Evolutionary conservation across 768 basidiomycete genomes (phyloP).

Genomic region (Fomitopsis pulvina): DNA sequence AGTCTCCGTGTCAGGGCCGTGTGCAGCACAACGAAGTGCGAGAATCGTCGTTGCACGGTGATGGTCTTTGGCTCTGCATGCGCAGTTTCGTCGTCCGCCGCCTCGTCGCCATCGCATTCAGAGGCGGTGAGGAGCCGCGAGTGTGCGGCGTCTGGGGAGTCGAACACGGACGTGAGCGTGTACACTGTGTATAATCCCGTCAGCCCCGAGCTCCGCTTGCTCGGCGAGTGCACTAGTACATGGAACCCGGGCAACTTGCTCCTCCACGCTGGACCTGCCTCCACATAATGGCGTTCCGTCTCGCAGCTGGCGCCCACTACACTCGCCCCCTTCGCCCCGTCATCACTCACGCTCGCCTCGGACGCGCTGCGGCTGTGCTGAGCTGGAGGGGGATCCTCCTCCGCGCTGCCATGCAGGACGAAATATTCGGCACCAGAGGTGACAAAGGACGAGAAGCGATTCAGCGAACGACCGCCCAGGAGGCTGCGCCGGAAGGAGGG

Average conservation of each 20-base stretch:
- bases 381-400: conserved; percentile 22
- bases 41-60: conserved; percentile 78
- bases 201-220: conserved; percentile 60
- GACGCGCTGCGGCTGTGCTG: conserved; percentile 19
- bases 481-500: conserved; percentile 68
- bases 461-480: conserved; percentile 70
- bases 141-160: conserved; percentile 11
- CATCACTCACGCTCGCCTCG: conserved; percentile 29
- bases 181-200: conserved; percentile 74
- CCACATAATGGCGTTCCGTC: conserved; percentile 65
- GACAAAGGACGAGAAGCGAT: conserved; percentile 83
- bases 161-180: conserved; percentile 69
- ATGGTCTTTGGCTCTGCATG: conserved; percentile 43
- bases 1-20: conserved; percentile 61
- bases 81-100: conserved; percentile 17
- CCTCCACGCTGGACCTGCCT: conserved; percentile 67
- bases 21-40: conserved; percentile 77
- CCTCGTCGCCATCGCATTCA: conserved; percentile 11
- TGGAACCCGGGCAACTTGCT: conserved; percentile 66
- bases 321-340: conserved; percentile 11
- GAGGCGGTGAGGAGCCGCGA: not conserved
- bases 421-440: conserved; percentile 83
- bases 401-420: conserved; percentile 58
- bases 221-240: conserved; percentile 73
- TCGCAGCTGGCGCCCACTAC: conserved; percentile 26